Conservation (phyloP, 2,329 filamentous ascomycete species). For the Truncatella angustata region DNA sequence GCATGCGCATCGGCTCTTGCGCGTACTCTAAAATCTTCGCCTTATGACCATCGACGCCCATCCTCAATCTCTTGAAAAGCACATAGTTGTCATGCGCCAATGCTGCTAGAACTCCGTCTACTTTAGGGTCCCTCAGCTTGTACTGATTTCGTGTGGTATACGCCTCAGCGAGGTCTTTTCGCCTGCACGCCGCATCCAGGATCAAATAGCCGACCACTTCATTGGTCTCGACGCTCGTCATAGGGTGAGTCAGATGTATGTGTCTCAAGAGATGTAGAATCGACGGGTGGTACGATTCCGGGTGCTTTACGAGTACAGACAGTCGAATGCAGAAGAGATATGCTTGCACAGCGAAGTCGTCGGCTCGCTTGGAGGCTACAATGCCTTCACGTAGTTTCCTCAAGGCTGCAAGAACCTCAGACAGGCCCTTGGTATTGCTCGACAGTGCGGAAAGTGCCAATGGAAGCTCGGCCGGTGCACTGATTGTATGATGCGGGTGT, state of each 20-base stretch:
- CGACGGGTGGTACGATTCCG: conserved; percentile 87
- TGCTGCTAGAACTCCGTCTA: conserved; percentile 67
- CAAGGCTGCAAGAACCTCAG: conserved; percentile 76
- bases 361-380: conserved; percentile 70
- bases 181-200: conserved; percentile 84
- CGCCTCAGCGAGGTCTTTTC: conserved; percentile 71
- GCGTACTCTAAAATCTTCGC: conserved; percentile 79
- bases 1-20: conserved; percentile 68
- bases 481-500: conserved; percentile 15
- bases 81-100: conserved; percentile 82
- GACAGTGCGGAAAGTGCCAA: conserved; percentile 9
- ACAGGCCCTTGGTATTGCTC: conserved; percentile 62
- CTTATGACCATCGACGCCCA: conserved; percentile 76
- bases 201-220: conserved; percentile 82
- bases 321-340: conserved; percentile 91
- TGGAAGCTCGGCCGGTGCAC: conserved; percentile 6
- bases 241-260: conserved; percentile 66
- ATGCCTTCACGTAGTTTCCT: conserved; percentile 91
- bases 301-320: conserved; percentile 75
- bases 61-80: conserved; percentile 69
- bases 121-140: conserved; percentile 61
- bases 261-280: conserved; percentile 73
- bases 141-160: conserved; percentile 64
- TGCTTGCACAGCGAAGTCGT: conserved; percentile 81
- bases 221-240: conserved; percentile 69